phyloP scores from a whole-genome alignment of 2,329 filamentous ascomycete genomes.

The Beauveria sp. region DNA sequence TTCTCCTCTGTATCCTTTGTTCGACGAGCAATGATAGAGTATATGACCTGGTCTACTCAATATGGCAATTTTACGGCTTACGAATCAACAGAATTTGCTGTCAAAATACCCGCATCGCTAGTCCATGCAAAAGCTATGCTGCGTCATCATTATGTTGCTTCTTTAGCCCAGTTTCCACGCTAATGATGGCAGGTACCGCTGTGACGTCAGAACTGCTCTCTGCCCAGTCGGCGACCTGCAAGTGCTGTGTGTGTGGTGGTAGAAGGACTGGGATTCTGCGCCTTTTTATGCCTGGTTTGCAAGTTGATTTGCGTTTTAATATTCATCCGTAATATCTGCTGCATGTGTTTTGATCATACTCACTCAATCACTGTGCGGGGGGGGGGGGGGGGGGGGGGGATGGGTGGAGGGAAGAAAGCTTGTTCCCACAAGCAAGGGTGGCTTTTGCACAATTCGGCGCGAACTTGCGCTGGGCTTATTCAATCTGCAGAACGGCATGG shows the following conservation, averaged over 20 bases:
- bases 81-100: no score
- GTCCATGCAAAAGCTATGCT: not conserved
- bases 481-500: not conserved
- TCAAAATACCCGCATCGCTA: no score
- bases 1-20: not conserved
- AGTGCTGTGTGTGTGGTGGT: no score
- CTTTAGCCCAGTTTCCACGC: not conserved
- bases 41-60: no score
- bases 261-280: not conserved
- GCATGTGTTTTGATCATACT: no score
- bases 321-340: no score
- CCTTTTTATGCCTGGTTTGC: not conserved
- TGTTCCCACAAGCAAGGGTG: not conserved
- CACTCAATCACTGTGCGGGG: not conserved
- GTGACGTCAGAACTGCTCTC: not conserved
- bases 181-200: not conserved
- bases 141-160: not conserved
- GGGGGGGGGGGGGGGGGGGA: no score
- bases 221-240: not conserved
- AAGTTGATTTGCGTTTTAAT: not conserved
- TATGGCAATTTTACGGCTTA: no score
- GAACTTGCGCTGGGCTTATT: conserved; percentile 7
- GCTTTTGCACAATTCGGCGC: not conserved
- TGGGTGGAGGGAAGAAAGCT: not conserved
- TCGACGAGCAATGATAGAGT: no score